phyloP scores from a whole-genome alignment of 2,329 filamentous ascomycete species.

The Tothia fuscella region DNA sequence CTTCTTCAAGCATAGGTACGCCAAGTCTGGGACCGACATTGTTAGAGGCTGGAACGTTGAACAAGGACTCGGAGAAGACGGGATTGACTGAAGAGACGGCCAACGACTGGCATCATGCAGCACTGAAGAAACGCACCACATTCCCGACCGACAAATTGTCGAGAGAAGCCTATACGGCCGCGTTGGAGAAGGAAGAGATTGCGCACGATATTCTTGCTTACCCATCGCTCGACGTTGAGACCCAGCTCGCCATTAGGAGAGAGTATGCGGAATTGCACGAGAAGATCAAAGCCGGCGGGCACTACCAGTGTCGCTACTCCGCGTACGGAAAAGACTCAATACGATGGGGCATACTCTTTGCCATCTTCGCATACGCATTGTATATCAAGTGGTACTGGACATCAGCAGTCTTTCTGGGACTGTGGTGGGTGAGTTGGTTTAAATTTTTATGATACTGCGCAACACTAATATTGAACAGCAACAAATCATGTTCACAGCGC shows the following conservation, averaged over 20 bases:
- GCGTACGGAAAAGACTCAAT: conserved; percentile 47
- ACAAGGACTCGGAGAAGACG: conserved; percentile 15
- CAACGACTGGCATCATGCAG: conserved; percentile 8
- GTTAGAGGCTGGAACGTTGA: not conserved
- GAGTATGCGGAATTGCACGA: conserved; percentile 48
- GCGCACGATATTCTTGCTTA: conserved; percentile 26
- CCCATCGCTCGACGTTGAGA: conserved; percentile 42
- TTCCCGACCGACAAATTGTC: conserved; percentile 14
- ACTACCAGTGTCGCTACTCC: conserved; percentile 46
- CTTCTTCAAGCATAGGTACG: conserved; percentile 11
- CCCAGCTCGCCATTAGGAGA: conserved; percentile 42
- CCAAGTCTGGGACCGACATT: no score
- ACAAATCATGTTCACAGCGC: conserved; percentile 57
- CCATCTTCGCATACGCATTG: conserved; percentile 34
- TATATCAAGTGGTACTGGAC: conserved; percentile 43
- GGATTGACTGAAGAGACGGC: conserved; percentile 11
- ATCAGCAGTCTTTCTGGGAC: conserved; percentile 46
- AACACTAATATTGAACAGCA: conserved; percentile 32
- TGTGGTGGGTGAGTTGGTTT: conserved; percentile 47
- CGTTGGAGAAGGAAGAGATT: conserved; percentile 26
- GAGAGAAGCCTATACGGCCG: conserved; percentile 22
- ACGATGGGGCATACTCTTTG: conserved; percentile 44
- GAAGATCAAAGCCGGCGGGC: conserved; percentile 40
- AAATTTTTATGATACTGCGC: not conserved
- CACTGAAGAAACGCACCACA: conserved; percentile 8